phyloP scores from a whole-genome alignment of 257 asterid genomes.

The Solanum peruvianum region DNA sequence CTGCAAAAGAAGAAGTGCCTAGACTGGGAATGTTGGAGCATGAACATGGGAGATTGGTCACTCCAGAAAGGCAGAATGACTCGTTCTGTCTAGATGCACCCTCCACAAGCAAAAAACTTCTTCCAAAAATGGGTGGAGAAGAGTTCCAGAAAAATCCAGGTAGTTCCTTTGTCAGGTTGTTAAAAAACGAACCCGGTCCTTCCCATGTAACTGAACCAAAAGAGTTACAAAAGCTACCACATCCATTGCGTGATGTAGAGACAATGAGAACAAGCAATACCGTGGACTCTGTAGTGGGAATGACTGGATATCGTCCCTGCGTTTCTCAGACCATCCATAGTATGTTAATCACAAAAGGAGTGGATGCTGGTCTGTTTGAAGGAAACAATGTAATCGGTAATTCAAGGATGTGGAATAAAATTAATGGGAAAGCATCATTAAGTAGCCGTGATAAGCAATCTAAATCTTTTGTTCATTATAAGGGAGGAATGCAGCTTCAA shows the following conservation, averaged over 20 bases:
- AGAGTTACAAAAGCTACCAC: constrained; percentile 15
- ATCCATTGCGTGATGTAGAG: constrained; percentile 18
- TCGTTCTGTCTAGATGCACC: background rate
- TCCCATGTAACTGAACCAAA: background rate
- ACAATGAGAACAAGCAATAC: constrained; percentile 40
- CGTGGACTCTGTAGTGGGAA: constrained; percentile 21
- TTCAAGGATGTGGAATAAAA: constrained; percentile 3
- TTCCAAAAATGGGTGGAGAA: constrained; percentile 6
- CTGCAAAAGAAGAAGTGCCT: constrained; percentile 16
- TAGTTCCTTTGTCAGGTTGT: constrained; percentile 1
- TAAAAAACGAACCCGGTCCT: background rate
- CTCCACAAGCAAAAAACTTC: background rate
- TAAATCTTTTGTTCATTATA: constrained; percentile 21
- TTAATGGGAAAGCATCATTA: constrained; percentile 13
- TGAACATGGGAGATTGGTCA: constrained; percentile 7
- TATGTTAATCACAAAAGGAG: constrained; percentile 23
- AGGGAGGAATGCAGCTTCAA: constrained; percentile 28
- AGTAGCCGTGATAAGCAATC: constrained; percentile 5
- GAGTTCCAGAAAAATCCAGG: constrained; percentile 9
- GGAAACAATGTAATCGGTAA: constrained; percentile 16
- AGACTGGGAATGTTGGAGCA: constrained; percentile 9
- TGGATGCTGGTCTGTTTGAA: constrained; percentile 18
- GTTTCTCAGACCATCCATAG: constrained; percentile 47
- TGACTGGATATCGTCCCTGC: constrained; percentile 19
- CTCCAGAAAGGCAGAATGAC: constrained; percentile 5